A percentile compares a stretch with the other conserved stretches of the same genome.
phyloP scores from a whole-genome alignment of 202 grass and related monocot species.

The Zoysia matrella region DNA sequence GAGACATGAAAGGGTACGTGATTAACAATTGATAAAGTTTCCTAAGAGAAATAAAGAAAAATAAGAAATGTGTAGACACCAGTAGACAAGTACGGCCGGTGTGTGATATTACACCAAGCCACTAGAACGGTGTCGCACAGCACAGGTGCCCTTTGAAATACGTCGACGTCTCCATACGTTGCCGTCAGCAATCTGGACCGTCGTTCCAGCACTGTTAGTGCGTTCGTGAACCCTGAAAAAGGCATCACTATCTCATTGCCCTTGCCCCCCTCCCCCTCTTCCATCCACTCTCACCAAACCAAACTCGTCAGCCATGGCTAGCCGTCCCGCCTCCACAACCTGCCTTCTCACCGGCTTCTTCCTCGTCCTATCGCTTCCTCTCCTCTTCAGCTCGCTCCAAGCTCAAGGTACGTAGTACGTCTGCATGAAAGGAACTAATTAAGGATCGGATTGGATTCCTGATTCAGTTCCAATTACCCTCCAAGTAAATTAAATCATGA shows the following conservation, averaged over 20 bases:
- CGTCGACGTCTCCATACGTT: no score
- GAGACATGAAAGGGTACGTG: neutral
- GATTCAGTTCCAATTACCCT: neutral
- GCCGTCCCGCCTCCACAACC: neutral
- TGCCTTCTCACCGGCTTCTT: neutral
- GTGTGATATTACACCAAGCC: no score
- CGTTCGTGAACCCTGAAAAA: neutral
- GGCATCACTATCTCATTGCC: neutral
- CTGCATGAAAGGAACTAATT: no score
- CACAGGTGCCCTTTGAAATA: no score
- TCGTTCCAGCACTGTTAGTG: neutral
- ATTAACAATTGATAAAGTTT: neutral
- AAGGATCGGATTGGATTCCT: neutral
- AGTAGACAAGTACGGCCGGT: neutral
- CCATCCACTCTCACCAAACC: neutral
- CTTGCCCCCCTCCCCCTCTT: neutral
- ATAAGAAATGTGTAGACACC: neutral
- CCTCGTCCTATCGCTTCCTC: neutral
- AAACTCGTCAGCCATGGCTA: neutral
- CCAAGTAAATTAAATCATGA: neutral
- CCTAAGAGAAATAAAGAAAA: neutral
- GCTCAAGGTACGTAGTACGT: neutral
- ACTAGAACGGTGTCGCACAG: no score
- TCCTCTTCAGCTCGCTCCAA: neutral
- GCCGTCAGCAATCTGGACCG: no score